Evolutionary conservation across 2,329 filamentous ascomycete species (phyloP).

Genomic region (Botrytis hyacinthi): DNA sequence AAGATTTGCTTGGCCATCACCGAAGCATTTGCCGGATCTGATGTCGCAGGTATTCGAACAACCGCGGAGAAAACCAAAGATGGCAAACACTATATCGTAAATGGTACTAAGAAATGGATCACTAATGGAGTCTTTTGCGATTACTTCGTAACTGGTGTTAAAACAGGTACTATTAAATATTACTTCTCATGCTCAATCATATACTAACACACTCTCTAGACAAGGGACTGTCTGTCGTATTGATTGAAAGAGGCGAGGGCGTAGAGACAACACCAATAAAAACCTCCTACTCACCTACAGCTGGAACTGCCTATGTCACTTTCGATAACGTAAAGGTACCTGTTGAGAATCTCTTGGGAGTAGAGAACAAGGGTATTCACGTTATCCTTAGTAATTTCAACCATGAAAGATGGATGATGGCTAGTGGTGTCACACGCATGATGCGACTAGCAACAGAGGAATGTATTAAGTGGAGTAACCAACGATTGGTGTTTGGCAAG

Average conservation of each 20-base stretch:
- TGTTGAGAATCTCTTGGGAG: constrained; percentile 70
- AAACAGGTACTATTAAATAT: constrained; percentile 47
- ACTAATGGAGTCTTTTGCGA: constrained; percentile 78
- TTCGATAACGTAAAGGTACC: constrained; percentile 88
- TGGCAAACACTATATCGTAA: constrained; percentile 70
- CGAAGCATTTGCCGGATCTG: constrained; percentile 81
- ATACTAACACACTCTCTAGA: constrained; percentile 39
- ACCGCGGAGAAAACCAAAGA: constrained; percentile 73
- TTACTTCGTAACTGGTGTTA: constrained; percentile 80
- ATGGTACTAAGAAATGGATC: constrained; percentile 83
- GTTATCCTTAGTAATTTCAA: constrained; percentile 88
- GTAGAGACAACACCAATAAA: constrained; percentile 77
- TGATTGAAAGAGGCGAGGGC: constrained; percentile 71
- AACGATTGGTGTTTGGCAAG: constrained; percentile 81
- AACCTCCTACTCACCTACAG: constrained; percentile 76
- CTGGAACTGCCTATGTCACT: constrained; percentile 55
- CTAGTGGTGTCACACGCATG: constrained; percentile 57
- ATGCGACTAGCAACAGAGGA: constrained; percentile 73
- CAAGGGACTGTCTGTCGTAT: constrained; percentile 73
- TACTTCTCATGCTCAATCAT: not conserved
- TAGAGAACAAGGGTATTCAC: constrained; percentile 82
- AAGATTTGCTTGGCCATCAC: constrained; percentile 87
- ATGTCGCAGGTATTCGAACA: constrained; percentile 76
- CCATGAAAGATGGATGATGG: constrained; percentile 80
- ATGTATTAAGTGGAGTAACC: constrained; percentile 84